A percentile compares a stretch with the other conserved stretches of the same genome.
Conservation (phyloP, 306 rosid species). For the Vachellia pachyceras region DNA sequence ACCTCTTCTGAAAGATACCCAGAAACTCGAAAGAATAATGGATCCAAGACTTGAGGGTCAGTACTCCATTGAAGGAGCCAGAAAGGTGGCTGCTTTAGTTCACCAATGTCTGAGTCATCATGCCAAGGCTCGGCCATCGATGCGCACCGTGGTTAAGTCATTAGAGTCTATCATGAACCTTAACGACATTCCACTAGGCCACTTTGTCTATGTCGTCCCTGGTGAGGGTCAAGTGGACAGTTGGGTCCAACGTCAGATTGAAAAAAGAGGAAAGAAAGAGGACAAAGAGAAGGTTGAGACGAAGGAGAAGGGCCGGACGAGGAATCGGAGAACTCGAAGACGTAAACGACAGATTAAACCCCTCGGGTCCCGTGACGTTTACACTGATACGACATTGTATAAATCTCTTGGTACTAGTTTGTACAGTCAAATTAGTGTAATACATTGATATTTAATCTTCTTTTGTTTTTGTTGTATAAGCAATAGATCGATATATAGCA, state of each 20-base stretch:
- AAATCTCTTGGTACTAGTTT: constrained; percentile 46
- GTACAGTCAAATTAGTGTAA: constrained; percentile 29
- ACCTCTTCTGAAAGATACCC: constrained; percentile 54
- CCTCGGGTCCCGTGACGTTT: constrained; percentile 45
- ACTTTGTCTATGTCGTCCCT: constrained; percentile 60
- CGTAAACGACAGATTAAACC: constrained; percentile 34
- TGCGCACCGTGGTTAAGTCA: constrained; percentile 60
- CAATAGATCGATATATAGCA: not conserved
- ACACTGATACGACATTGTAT: constrained; percentile 62
- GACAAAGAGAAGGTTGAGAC: not conserved
- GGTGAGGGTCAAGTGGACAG: constrained; percentile 6
- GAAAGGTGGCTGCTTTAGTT: constrained; percentile 56
- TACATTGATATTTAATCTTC: not conserved
- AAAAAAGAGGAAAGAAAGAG: not conserved
- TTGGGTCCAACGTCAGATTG: not conserved
- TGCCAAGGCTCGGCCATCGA: constrained; percentile 60
- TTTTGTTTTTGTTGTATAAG: not conserved
- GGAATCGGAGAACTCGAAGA: constrained; percentile 38
- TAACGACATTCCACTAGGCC: constrained; percentile 49
- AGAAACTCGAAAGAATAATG: constrained; percentile 58
- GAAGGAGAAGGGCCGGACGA: constrained; percentile 7
- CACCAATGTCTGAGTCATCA: constrained; percentile 58
- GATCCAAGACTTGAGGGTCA: constrained; percentile 69
- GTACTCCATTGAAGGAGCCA: constrained; percentile 61
- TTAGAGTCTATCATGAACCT: constrained; percentile 51